phyloP scores from a whole-genome alignment of 2,329 filamentous ascomycete genomes.

The Lomentospora prolificans region DNA sequence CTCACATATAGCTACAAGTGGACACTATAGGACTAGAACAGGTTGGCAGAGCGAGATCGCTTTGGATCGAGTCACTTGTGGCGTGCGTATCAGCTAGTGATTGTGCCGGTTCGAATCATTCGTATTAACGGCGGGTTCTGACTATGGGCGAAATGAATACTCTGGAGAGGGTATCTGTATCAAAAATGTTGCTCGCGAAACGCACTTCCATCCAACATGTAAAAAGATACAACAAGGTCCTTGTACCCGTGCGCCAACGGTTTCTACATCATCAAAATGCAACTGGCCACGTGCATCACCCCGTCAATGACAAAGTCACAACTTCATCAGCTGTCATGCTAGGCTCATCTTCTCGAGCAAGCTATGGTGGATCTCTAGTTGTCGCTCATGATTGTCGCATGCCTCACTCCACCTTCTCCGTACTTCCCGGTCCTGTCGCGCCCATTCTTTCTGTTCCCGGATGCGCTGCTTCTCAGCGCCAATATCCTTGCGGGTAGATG shows the following conservation, averaged over 20 bases:
- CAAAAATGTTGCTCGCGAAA: not conserved
- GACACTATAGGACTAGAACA: too few relatives aligned
- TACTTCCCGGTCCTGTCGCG: conserved; percentile 56
- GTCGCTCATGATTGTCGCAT: conserved; percentile 48
- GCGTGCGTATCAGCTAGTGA: too few relatives aligned
- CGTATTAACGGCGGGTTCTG: too few relatives aligned
- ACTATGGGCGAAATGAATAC: not conserved
- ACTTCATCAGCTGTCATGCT: too few relatives aligned
- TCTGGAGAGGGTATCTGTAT: not conserved
- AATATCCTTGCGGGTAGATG: conserved; percentile 19
- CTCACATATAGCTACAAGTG: too few relatives aligned
- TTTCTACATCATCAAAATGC: not conserved
- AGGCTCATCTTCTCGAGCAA: conserved; percentile 32
- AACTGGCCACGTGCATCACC: too few relatives aligned
- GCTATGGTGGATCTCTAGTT: conserved; percentile 47
- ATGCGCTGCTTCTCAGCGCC: not conserved
- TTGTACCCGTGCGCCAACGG: not conserved
- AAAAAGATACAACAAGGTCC: not conserved
- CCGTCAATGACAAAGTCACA: too few relatives aligned
- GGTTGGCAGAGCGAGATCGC: too few relatives aligned
- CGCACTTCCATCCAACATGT: not conserved
- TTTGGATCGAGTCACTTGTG: too few relatives aligned
- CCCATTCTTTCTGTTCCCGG: conserved; percentile 46
- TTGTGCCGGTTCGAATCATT: too few relatives aligned
- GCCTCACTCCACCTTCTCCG: conserved; percentile 50